These are phyloP conservation scores for Avena eriantha DNA, from an alignment of 176 grass and related monocot species.

Conservation along the genomic window DNA sequence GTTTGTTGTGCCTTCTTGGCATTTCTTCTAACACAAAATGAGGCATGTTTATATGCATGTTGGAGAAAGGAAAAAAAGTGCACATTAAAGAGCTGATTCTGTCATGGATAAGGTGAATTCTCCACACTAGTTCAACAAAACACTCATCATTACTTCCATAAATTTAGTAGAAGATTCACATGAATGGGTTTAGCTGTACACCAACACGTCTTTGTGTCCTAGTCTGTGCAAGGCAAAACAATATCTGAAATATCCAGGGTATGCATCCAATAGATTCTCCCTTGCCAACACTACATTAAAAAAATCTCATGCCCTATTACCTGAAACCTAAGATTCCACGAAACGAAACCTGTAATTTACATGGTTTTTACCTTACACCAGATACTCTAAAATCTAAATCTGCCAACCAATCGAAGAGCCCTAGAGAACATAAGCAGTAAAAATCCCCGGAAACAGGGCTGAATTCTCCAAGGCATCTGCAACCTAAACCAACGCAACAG, in stretches of 20 bases:
- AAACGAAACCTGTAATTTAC: neutral
- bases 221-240: neutral
- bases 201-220: neutral
- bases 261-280: neutral
- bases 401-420: conserved; percentile 14
- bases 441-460: neutral
- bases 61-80: neutral
- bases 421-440: neutral
- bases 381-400: conserved; percentile 28
- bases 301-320: neutral
- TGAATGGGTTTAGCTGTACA: neutral
- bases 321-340: neutral
- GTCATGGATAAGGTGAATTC: neutral
- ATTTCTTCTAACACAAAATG: neutral
- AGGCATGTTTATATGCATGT: neutral
- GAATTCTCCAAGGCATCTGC: neutral
- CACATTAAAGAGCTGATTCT: neutral
- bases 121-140: neutral
- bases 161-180: neutral
- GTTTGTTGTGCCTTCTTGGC: neutral
- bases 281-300: neutral
- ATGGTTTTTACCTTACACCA: neutral
- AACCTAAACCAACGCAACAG: neutral
- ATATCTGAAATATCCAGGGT: neutral
- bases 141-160: no score